Evolutionary conservation across 2,329 filamentous ascomycete genomes (phyloP), one percentile per base, ranked within the genome.

Genomic region (Keithomyces neogunnii): DNA sequence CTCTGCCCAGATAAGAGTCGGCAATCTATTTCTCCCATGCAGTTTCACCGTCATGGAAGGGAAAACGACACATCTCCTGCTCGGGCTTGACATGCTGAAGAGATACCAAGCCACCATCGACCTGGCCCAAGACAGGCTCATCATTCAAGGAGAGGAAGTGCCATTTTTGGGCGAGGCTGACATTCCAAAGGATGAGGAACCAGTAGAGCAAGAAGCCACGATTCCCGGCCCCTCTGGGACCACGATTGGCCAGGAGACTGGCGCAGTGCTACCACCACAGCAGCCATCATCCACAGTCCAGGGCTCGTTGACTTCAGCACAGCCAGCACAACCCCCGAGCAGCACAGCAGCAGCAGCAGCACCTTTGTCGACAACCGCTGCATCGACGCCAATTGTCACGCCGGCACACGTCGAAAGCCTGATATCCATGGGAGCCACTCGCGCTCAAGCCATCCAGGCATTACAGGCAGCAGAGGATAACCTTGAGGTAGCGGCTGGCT

Each of bases 21-120:
- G 92, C 49, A 82, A 80, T 42, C 81, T 92, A 55, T 90, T 89
- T 65, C 76, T 99, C 59, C 86, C 92, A 3, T 97, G 91, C 72
- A 93, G 90, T 53, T 99, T 99, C 68, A 99, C 93, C 3, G 93
- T 99, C 63, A 99, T 99, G 93, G 93, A 99, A 72, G 93, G 93
- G 57, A 99, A 97, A 70, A 84, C 89, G 49, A 93, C 99, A 29
- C 93, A 97, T 66, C 76, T 99, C 19, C 79, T 99, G 2, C 81
- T 99, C 10, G 93, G 93, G 3, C 74, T 99, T 42, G 93, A 99
- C 68, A 99, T 99, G 89, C 77, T 99, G 55, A 96, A 95, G 72
- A 83, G 93, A 39, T 91, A 97, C 69, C 92, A 96, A 69, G 93
- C 92, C 36, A 87, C 80, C 60, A 92, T 99, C 62, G 93, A 99